Evolutionary conservation across 257 asterid genomes (phyloP), one percentile per base, ranked within the genome.

Genomic region (Primulina tabacum): DNA sequence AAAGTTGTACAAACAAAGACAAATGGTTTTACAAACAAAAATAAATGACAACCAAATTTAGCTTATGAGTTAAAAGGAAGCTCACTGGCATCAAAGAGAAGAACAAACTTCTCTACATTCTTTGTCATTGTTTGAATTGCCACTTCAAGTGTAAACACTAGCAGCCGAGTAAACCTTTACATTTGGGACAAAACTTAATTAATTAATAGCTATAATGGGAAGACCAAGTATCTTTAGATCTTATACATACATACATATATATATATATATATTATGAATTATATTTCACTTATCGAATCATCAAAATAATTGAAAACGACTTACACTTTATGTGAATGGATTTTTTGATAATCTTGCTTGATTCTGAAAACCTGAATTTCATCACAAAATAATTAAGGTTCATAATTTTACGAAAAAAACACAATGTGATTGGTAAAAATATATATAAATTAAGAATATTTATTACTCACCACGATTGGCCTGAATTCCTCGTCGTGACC

Each of bases 11-110:
- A 21, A 21, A 30, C 5, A 5, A 30, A 17, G 14, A 38, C 8
- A 8, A 34, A 7, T 35, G 11, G 40, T 29, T 21, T 21, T 21
- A 21, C 24, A 21, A 21, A 21, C 24, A 21, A 21, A 21, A 21
- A 21, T 21, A 21, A 21, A 21, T 21, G 0, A n/a, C 7, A 62
- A 18, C 7, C 34, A 34, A 30, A 33, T 21, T 33, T 21, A 62
- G 32, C 33, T 32, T 2, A 8, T 32, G 37, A 7, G n/a, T 28
- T 8, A 7, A 64, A 64, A 40, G 32, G 52, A 35, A 29, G 82
- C 97, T 84, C 83, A 93, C 98, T 89, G 1, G 97, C 96, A 79
- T 93, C 98, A 73, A 87, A 87, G 76, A 93, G 89, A 60, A 93
- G 75, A 71, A 90, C 86, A 67, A 90, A 82, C 73, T 90, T 95